Conservation (phyloP, 163 green algal genomes). For the Coccomyxa subellipsoidea region DNA sequence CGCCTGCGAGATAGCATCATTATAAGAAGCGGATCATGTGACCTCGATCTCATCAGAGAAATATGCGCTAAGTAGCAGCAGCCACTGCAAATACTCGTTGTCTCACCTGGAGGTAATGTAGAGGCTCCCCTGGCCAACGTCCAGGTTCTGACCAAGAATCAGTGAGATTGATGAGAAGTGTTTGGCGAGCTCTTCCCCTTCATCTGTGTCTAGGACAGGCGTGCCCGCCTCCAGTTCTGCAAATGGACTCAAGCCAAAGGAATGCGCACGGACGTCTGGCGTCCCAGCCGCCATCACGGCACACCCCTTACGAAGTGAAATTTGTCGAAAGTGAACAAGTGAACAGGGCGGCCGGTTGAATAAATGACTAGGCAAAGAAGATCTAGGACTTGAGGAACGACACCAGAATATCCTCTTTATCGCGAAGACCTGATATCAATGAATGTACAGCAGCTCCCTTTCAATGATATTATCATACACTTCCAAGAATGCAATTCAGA, state of each 20-base stretch:
- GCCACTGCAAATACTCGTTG: too few species aligned
- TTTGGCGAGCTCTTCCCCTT: neutral
- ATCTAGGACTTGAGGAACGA: too few species aligned
- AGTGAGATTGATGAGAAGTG: neutral
- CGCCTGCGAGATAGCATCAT: slow-evolving; percentile 10
- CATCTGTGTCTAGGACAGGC: slow-evolving; percentile 5
- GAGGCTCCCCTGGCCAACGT: neutral
- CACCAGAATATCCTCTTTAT: too few species aligned
- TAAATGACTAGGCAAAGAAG: too few species aligned
- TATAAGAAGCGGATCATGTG: too few species aligned
- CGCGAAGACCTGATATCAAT: too few species aligned
- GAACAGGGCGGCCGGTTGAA: neutral
- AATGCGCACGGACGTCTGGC: neutral
- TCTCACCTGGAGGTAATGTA: slow-evolving; percentile 11
- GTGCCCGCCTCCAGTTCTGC: neutral
- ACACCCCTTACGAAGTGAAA: neutral
- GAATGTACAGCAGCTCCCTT: too few species aligned
- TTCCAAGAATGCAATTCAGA: too few species aligned
- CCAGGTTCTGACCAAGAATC: neutral
- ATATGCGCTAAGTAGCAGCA: too few species aligned
- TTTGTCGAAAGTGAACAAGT: neutral
- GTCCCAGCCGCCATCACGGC: too few species aligned
- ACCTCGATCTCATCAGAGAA: too few species aligned
- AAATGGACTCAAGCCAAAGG: neutral
- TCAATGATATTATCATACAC: too few species aligned